Conservation (phyloP, 2,329 filamentous ascomycete species). For the Elsinoe necatrix region DNA sequence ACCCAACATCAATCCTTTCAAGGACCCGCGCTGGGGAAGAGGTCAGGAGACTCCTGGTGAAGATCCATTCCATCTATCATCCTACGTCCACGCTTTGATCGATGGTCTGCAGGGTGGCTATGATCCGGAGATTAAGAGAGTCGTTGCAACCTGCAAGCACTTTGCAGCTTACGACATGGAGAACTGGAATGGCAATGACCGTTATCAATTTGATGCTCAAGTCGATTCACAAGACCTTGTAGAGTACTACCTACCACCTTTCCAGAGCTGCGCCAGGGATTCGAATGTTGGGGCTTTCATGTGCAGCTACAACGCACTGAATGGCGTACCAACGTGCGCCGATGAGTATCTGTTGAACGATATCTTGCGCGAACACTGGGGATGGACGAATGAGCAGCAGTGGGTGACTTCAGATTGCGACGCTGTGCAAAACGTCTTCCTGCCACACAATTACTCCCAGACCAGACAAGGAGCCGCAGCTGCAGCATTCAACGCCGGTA, state of each 20-base stretch:
- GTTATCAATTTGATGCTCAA: constrained; percentile 47
- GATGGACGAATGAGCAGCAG: constrained; percentile 52
- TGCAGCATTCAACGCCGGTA: constrained; percentile 43
- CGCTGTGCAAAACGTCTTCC: constrained; percentile 51
- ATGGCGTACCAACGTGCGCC: constrained; percentile 58
- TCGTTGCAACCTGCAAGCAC: constrained; percentile 42
- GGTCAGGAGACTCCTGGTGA: constrained; percentile 22
- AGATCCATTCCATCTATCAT: constrained; percentile 28
- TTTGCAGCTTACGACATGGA: constrained; percentile 32
- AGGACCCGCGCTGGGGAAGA: constrained; percentile 41
- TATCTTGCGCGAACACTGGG: constrained; percentile 57
- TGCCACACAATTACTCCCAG: constrained; percentile 38
- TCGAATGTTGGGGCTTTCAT: constrained; percentile 42
- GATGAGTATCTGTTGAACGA: constrained; percentile 54
- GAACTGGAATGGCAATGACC: constrained; percentile 26
- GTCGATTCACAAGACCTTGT: constrained; percentile 54
- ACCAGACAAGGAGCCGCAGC: constrained; percentile 42
- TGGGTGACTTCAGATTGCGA: constrained; percentile 60
- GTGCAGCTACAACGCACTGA: constrained; percentile 55
- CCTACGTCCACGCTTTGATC: constrained; percentile 29
- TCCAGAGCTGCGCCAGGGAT: constrained; percentile 44
- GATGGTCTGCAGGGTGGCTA: constrained; percentile 28
- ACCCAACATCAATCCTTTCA: constrained; percentile 57
- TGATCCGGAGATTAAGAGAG: constrained; percentile 29
- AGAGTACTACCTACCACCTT: constrained; percentile 60